phyloP scores from a whole-genome alignment of 2,329 filamentous ascomycete genomes.

The Neonectria faginata region DNA sequence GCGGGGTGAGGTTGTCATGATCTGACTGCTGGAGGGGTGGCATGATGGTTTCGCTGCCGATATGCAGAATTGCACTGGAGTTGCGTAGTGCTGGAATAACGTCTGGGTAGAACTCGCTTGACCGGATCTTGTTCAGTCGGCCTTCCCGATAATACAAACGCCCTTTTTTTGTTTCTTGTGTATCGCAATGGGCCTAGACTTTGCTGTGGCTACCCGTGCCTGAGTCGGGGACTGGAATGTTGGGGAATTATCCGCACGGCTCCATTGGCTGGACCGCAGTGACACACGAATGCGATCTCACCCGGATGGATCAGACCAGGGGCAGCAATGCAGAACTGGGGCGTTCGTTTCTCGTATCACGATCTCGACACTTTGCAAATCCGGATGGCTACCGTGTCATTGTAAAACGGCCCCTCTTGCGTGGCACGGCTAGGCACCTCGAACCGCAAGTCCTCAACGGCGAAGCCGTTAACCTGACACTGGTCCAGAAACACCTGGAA shows the following conservation, averaged over 20 bases:
- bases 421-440: constrained; percentile 50
- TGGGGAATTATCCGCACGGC: constrained; percentile 16
- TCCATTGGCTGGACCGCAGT: constrained; percentile 17
- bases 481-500: constrained; percentile 72
- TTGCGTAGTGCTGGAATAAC: constrained; percentile 16
- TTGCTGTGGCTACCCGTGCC: constrained; percentile 14
- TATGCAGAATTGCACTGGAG: neutral
- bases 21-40: constrained; percentile 33
- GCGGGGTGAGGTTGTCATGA: constrained; percentile 32
- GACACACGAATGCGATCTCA: neutral
- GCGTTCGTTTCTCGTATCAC: constrained; percentile 27
- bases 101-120: constrained; percentile 16
- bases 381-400: constrained; percentile 68
- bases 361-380: constrained; percentile 55
- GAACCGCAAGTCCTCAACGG: constrained; percentile 58
- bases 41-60: constrained; percentile 34
- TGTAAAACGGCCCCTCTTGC: constrained; percentile 75
- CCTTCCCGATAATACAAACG: constrained; percentile 16
- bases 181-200: constrained; percentile 23
- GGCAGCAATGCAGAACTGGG: constrained; percentile 9
- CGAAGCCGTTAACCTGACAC: constrained; percentile 63
- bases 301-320: neutral
- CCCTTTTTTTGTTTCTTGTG: constrained; percentile 19
- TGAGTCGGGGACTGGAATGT: constrained; percentile 41
- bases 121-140: constrained; percentile 17